A percentile compares a stretch with the other conserved stretches of the same genome.
These are phyloP conservation scores for Podospora fimiseda DNA, from an alignment of 495 filamentous ascomycete species.

Conservation along the genomic window DNA sequence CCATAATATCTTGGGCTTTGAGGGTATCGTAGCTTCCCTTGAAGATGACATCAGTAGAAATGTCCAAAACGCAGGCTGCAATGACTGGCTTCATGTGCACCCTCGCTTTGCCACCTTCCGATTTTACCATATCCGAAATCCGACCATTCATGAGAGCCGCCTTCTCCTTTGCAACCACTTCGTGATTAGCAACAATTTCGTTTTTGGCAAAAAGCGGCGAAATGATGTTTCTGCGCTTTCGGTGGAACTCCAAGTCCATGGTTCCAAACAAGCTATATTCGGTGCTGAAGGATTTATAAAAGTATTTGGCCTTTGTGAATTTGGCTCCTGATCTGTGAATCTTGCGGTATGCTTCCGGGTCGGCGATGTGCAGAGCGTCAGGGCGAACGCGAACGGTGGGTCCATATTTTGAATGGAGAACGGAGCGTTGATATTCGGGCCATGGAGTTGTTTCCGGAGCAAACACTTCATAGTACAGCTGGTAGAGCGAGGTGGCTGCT, in stretches of 20 bases:
- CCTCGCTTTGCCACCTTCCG: background rate
- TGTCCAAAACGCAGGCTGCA: background rate
- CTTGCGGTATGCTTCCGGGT: background rate
- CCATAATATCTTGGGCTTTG: background rate
- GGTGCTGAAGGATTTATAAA: background rate
- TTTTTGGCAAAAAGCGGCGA: background rate
- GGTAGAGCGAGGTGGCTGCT: slow-evolving; percentile 42
- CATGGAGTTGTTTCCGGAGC: background rate
- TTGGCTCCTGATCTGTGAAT: background rate
- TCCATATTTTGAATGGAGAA: background rate
- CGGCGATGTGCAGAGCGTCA: background rate
- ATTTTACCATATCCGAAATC: background rate
- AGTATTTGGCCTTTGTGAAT: slow-evolving; percentile 1
- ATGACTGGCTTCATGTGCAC: background rate
- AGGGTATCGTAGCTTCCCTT: background rate
- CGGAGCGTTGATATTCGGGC: background rate
- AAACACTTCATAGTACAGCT: slow-evolving; percentile 42
- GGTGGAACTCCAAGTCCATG: background rate
- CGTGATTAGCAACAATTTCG: background rate
- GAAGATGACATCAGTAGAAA: background rate
- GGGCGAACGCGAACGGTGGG: background rate
- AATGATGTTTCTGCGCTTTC: background rate
- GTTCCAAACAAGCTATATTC: background rate
- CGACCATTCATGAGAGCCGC: background rate
- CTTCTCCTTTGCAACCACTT: background rate